Conservation (phyloP, 1,139 yeast species). For the Geotrichum phurueaensis region DNA sequence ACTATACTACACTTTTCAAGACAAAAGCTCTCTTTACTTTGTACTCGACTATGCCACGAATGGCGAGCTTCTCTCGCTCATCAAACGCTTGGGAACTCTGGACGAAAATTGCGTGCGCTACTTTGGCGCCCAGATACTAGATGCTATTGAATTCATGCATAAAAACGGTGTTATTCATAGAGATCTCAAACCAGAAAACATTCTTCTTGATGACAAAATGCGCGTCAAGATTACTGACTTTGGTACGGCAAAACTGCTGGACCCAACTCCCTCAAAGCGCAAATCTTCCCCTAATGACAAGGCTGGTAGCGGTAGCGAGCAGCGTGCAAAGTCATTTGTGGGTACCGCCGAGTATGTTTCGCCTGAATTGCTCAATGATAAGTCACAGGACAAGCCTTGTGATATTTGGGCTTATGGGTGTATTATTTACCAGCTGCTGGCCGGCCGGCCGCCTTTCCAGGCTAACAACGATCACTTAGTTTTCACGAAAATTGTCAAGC, state of each 20-base stretch:
- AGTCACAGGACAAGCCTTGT: slow-evolving; percentile 76
- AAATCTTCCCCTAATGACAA: slow-evolving; percentile 27
- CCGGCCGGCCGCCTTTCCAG: slow-evolving; percentile 93
- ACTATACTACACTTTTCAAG: slow-evolving; percentile 89
- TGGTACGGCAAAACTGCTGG: slow-evolving; percentile 88
- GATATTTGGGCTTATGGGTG: slow-evolving; percentile 98
- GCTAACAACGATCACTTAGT: slow-evolving; percentile 90
- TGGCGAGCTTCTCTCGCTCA: slow-evolving; percentile 78
- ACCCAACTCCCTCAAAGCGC: slow-evolving; percentile 31
- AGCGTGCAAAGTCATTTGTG: slow-evolving; percentile 75
- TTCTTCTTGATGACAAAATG: slow-evolving; percentile 68
- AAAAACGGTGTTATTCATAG: slow-evolving; percentile 80
- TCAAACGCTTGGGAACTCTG: slow-evolving; percentile 69
- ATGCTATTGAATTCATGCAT: slow-evolving; percentile 82
- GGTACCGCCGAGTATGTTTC: slow-evolving; percentile 89
- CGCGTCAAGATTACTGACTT: slow-evolving; percentile 91
- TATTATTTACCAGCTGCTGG: slow-evolving; percentile 86
- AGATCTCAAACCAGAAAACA: slow-evolving; percentile 90
- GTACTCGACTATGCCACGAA: slow-evolving; percentile 90
- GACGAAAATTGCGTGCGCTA: slow-evolving; percentile 74
- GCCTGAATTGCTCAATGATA: slow-evolving; percentile 82
- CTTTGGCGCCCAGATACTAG: slow-evolving; percentile 70
- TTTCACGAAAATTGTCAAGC: slow-evolving; percentile 81
- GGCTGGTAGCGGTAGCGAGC: slow-evolving; percentile 35
- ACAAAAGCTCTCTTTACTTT: slow-evolving; percentile 76